Base-by-base conservation (phyloP, 306 rosid species). In the Crataegus laevigata region DNA sequence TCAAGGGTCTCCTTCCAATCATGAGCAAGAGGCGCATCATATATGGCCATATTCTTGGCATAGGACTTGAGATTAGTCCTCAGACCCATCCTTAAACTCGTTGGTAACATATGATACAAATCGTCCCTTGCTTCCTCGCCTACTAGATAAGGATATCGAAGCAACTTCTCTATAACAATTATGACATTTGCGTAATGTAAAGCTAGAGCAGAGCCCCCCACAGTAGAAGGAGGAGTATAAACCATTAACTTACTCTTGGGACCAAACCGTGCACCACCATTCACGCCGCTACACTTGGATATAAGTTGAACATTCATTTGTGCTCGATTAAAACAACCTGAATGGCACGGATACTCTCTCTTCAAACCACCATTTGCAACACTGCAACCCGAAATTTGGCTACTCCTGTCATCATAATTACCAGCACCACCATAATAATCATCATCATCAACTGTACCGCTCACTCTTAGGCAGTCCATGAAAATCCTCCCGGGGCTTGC, bases 1-100 rank as follows among this genome's bases (percentile, higher is more conserved):
- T 94, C 96, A 67, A 94, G 92, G 75, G 83, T 94, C 62, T 81
- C 93, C 87, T 92, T 92, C 99, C 99, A 94, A 66, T 86, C 91
- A 54, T 91, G 99, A 15, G 99, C 99, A 17, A 94, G 93, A 72
- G 99, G 99, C 9, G 99, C 99, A 76, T 94, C 99, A 68, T 90
- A 94, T 83, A 94, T 94, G 4, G 96, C 97, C 69, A 94, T 77
- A 77, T 87, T 84, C 85, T 92, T 90, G 43, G 86, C 88, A 67
- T 89, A 94, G 74, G 91, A 85, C 91, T 88, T 91, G 78, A 94
- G 91, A 77, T 88, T 88, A 40, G 85, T 75, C 87, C 85, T 88
- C 71, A 94, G 84, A 66, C 91, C 88, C 71, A 77, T 68, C 80
- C 96, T 94, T 79, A 94, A 79, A 79, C 96, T 94, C 25, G 86